phyloP scores from a whole-genome alignment of 2,329 filamentous ascomycete genomes.

The Colletotrichum gloeosporioides region DNA sequence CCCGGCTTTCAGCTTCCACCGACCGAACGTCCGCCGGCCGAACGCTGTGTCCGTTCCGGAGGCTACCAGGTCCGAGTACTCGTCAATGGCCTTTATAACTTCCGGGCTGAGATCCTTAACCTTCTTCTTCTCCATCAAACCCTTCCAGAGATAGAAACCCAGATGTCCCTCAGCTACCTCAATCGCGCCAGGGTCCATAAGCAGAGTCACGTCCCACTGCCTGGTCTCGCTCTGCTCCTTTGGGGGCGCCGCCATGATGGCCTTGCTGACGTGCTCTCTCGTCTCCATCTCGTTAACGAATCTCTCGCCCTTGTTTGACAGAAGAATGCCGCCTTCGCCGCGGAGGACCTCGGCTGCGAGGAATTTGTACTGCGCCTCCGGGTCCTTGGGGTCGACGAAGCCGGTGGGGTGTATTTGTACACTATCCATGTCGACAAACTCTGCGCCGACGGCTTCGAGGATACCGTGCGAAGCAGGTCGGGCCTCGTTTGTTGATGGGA shows the following conservation, averaged over 20 bases:
- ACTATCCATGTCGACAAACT: slow-evolving; percentile 55
- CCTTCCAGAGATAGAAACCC: slow-evolving; percentile 69
- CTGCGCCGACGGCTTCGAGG: slow-evolving; percentile 43
- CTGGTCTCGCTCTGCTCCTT: slow-evolving; percentile 34
- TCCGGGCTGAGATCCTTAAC: slow-evolving; percentile 51
- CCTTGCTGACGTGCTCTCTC: slow-evolving; percentile 59
- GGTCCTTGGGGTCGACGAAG: slow-evolving; percentile 61
- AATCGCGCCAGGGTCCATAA: slow-evolving; percentile 65
- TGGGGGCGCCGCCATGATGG: slow-evolving; percentile 48
- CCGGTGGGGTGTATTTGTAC: slow-evolving; percentile 72
- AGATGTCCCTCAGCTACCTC: slow-evolving; percentile 59
- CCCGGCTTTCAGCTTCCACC: slow-evolving; percentile 53
- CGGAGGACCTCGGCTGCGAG: slow-evolving; percentile 68
- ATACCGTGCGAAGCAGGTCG: slow-evolving; percentile 57
- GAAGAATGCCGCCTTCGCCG: slow-evolving; percentile 66
- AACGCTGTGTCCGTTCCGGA: slow-evolving; percentile 47
- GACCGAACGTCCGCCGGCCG: slow-evolving; percentile 56
- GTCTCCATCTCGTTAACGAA: slow-evolving; percentile 71
- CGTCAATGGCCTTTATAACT: slow-evolving; percentile 47
- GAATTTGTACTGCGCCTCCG: slow-evolving; percentile 58
- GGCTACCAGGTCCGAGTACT: slow-evolving; percentile 52
- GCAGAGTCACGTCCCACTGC: slow-evolving; percentile 64
- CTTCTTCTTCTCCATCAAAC: slow-evolving; percentile 61
- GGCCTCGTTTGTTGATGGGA: slow-evolving; percentile 69
- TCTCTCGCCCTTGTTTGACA: slow-evolving; percentile 50